phyloP scores from a whole-genome alignment of 192 early-diverging fungal genomes.

The Diversispora epigaea region DNA sequence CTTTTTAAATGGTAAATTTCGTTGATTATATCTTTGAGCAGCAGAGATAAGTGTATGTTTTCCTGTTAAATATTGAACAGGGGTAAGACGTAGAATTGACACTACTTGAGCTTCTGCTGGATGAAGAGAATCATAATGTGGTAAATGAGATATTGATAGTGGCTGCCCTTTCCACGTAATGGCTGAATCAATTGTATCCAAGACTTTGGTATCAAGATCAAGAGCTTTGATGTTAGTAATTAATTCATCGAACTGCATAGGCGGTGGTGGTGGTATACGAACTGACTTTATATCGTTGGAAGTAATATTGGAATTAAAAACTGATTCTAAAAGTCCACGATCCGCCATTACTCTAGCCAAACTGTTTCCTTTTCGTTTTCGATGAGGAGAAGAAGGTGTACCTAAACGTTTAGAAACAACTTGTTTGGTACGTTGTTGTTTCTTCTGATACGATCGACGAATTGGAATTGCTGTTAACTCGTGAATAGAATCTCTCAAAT shows the following conservation, averaged over 20 bases:
- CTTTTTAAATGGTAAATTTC: slow-evolving; percentile 69
- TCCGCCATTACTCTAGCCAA: slow-evolving; percentile 23
- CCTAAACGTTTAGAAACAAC: neutral
- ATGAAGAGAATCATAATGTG: slow-evolving; percentile 53
- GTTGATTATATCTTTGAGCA: slow-evolving; percentile 42
- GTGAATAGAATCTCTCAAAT: neutral
- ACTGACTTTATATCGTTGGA: neutral
- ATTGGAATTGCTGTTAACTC: neutral
- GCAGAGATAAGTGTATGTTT: slow-evolving; percentile 76
- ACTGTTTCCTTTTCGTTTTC: slow-evolving; percentile 12
- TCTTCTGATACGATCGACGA: neutral
- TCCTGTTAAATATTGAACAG: slow-evolving; percentile 80
- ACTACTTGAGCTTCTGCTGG: slow-evolving; percentile 73
- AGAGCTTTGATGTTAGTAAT: neutral
- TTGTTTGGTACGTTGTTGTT: neutral
- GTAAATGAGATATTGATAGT: slow-evolving; percentile 1
- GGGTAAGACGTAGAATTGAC: slow-evolving; percentile 76
- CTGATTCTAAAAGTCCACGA: slow-evolving; percentile 8
- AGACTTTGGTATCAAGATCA: neutral
- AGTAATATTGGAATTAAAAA: slow-evolving; percentile 1
- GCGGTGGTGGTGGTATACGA: slow-evolving; percentile 6
- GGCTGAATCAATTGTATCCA: neutral
- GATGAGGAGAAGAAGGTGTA: neutral
- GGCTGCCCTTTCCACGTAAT: slow-evolving; percentile 30
- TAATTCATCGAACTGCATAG: neutral